Conservation (phyloP, 495 filamentous ascomycete genomes). For the Pseudomonodictys pantanalensis region DNA sequence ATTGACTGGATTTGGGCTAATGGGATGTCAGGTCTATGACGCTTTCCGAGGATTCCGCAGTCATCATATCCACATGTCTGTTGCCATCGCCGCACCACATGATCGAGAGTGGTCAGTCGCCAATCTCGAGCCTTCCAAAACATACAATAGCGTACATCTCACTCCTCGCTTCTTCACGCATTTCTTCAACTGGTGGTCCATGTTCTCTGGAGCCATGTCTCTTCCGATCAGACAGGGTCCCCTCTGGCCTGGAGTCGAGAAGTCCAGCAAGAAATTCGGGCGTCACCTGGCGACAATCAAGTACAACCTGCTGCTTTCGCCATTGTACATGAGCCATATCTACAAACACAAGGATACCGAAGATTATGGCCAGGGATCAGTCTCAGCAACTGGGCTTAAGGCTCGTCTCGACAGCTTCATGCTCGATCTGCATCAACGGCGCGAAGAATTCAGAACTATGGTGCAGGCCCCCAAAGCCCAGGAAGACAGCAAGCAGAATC, state of each 20-base stretch:
- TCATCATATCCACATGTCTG: conserved; percentile 89
- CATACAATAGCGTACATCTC: conserved; percentile 93
- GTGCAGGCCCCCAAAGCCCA: conserved; percentile 48
- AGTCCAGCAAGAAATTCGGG: conserved; percentile 97
- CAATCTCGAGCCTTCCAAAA: conserved; percentile 68
- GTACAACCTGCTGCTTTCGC: conserved; percentile 89
- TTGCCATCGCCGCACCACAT: conserved; percentile 80
- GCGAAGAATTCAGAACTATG: conserved; percentile 82
- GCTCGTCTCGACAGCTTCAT: conserved; percentile 92
- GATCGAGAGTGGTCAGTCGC: conserved; percentile 76
- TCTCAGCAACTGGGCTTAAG: conserved; percentile 91
- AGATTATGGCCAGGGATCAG: conserved; percentile 72
- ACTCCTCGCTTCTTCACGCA: conserved; percentile 95
- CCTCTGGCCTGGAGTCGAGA: conserved; percentile 86
- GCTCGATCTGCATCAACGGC: conserved; percentile 90
- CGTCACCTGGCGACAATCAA: conserved; percentile 96
- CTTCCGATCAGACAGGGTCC: conserved; percentile 88
- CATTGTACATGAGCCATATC: conserved; percentile 90
- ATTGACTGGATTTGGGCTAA: conserved; percentile 27
- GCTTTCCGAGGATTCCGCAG: conserved; percentile 92
- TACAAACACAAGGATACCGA: conserved; percentile 98
- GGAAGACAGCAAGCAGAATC: conserved; percentile 65
- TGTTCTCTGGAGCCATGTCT: conserved; percentile 93
- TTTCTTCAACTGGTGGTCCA: conserved; percentile 96
- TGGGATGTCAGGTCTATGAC: conserved; percentile 65